Percentiles rank a stretch among this genome's conserved stretches.
phyloP scores from a whole-genome alignment of 1,284 basidiomycete genomes.

The Blastosporella zonata region DNA sequence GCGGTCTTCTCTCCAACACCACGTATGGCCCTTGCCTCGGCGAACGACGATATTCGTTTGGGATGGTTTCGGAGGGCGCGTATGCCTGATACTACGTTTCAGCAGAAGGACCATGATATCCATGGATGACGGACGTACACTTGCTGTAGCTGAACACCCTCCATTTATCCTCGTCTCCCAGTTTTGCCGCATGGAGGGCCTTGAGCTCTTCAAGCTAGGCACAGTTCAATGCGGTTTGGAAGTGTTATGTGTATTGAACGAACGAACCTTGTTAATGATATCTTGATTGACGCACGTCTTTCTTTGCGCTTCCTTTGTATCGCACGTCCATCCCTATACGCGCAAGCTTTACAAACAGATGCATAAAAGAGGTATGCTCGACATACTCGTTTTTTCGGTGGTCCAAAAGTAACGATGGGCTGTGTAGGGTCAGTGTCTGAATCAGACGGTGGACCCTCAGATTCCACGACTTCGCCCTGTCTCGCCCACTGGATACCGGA shows the following conservation, averaged over 20 bases:
- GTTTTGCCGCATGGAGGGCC: slow-evolving; percentile 56
- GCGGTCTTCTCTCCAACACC: slow-evolving; percentile 78
- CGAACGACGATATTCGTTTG: slow-evolving; percentile 56
- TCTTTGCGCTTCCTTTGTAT: slow-evolving; percentile 38
- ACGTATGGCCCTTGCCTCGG: slow-evolving; percentile 61
- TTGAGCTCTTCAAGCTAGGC: slow-evolving; percentile 60
- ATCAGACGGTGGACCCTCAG: slow-evolving; percentile 22
- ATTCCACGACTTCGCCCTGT: slow-evolving; percentile 24
- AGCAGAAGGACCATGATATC: background rate
- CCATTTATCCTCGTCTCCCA: slow-evolving; percentile 58
- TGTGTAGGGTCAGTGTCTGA: slow-evolving; percentile 24
- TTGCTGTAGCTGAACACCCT: slow-evolving; percentile 58
- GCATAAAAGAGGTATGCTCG: background rate
- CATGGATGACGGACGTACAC: slow-evolving; percentile 35
- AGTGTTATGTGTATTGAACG: background rate
- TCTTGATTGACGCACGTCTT: slow-evolving; percentile 55
- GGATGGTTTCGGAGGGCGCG: slow-evolving; percentile 51
- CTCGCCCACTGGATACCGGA: slow-evolving; percentile 25
- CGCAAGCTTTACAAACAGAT: background rate
- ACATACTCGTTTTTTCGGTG: slow-evolving; percentile 19
- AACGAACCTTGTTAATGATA: slow-evolving; percentile 60
- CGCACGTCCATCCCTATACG: slow-evolving; percentile 58
- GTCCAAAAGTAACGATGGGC: slow-evolving; percentile 4
- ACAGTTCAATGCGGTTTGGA: background rate
- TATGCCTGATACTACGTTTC: slow-evolving; percentile 43